These are phyloP conservation scores for Leccinum ochraceum DNA, from an alignment of 768 basidiomycete genomes.

Conservation along the genomic window DNA sequence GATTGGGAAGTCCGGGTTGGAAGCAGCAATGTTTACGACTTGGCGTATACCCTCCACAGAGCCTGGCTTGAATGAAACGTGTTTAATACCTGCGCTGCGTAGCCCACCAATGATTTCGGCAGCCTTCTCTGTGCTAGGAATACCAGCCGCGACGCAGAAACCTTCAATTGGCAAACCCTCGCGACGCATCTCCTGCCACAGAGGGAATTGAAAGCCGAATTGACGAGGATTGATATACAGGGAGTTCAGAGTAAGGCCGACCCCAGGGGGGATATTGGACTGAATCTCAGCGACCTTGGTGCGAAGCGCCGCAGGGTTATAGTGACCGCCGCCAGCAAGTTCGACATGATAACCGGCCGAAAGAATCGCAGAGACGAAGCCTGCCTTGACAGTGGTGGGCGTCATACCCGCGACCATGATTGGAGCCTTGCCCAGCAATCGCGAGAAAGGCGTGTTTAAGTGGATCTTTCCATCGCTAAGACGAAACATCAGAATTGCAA, in stretches of 20 bases:
- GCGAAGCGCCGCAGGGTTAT: slow-evolving; percentile 86
- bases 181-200: slow-evolving; percentile 97
- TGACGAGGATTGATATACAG: slow-evolving; percentile 99
- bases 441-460: slow-evolving; percentile 95
- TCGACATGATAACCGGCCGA: slow-evolving; percentile 96
- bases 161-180: slow-evolving; percentile 97
- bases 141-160: slow-evolving; percentile 98
- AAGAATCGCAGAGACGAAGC: slow-evolving; percentile 91
- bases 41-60: slow-evolving; percentile 97
- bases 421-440: slow-evolving; percentile 93
- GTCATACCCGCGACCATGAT: slow-evolving; percentile 99
- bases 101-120: slow-evolving; percentile 92
- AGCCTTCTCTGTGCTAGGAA: slow-evolving; percentile 96
- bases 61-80: slow-evolving; percentile 97
- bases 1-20: slow-evolving; percentile 95
- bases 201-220: slow-evolving; percentile 94
- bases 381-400: slow-evolving; percentile 92
- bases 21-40: slow-evolving; percentile 91
- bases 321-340: slow-evolving; percentile 97
- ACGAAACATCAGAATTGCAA: slow-evolving; percentile 4
- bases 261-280: slow-evolving; percentile 77
- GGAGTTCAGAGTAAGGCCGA: slow-evolving; percentile 91
- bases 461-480: slow-evolving; percentile 86
- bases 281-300: slow-evolving; percentile 93
- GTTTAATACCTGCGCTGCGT: slow-evolving; percentile 83